These are phyloP conservation scores for Bisporella sp. DNA, from an alignment of 2,329 filamentous ascomycete genomes.

Conservation along the genomic window DNA sequence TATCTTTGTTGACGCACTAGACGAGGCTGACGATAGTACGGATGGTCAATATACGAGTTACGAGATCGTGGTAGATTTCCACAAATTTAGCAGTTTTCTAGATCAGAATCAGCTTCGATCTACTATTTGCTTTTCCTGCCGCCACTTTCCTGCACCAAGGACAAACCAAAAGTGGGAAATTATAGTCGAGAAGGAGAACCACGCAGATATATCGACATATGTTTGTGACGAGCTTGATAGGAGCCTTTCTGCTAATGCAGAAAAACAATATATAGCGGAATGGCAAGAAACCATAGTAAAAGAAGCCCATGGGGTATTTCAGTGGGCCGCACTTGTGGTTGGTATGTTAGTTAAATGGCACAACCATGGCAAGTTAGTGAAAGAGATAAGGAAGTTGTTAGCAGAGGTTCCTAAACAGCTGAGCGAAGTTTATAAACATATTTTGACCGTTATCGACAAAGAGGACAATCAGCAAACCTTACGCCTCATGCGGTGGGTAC, in stretches of 20 bases:
- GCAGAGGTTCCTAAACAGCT: background rate
- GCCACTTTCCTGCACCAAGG: conserved; percentile 14
- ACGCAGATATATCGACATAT: conserved; percentile 24
- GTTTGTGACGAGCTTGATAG: conserved; percentile 19
- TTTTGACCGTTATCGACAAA: conserved; percentile 12
- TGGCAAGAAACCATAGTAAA: conserved; percentile 13
- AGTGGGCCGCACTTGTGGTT: conserved; percentile 30
- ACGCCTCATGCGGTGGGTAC: conserved; percentile 19
- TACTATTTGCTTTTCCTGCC: conserved; percentile 16
- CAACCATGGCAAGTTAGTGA: background rate
- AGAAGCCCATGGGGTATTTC: conserved; percentile 28
- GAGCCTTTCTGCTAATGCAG: background rate
- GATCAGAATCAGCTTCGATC: background rate
- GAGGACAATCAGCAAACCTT: conserved; percentile 10
- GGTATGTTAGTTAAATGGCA: background rate
- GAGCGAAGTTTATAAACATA: background rate
- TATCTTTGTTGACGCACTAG: conserved; percentile 11
- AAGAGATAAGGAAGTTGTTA: conserved; percentile 3
- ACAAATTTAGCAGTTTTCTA: background rate
- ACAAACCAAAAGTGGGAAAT: conserved; percentile 19
- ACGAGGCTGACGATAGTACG: conserved; percentile 3
- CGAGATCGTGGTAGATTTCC: background rate
- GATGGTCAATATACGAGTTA: background rate
- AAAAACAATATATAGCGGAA: no score
- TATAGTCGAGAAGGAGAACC: conserved; percentile 26